Evolutionary conservation across 2,329 filamentous ascomycete genomes (phyloP), one percentile per base, ranked within the genome.

Genomic region (Xylariaceae sp.): DNA sequence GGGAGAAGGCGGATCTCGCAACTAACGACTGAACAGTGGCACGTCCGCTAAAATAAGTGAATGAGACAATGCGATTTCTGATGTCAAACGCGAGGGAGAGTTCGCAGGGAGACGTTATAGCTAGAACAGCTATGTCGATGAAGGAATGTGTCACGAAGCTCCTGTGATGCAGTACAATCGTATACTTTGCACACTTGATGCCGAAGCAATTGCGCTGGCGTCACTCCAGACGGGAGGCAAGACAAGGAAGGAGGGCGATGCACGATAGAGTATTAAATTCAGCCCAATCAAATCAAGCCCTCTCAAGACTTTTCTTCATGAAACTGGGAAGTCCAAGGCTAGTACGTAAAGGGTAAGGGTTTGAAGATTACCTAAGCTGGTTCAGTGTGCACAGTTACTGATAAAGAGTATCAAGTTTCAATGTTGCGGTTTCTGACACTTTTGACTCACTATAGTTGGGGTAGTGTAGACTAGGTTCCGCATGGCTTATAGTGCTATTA

Each of bases 91-190:
- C 27, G n/a, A 23, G 30, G 16, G 21, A 42, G 41, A 23, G 32
- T 27, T 39, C 4, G 39, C 20, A 32, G 23, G 30, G 20, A 36
- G 21, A 40, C n/a, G n/a, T n/a, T n/a, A n/a, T n/a, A n/a, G n/a
- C n/a, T n/a, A n/a, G n/a, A 18, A 18, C 11, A 37, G 24, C 33
- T 39, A 16, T 32, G 32, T 36, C 35, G 44, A 42, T 27, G 45
- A 50, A 50, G 32, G 48, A 41, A 52, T 11, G 44, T 53, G 45
- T 45, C 39, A 37, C 48, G 33, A 46, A 16, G 32, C 48, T 40
- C 41, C 29, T 5, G 35, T 24, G 46, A 46, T 55, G 41, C 46
- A 55, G 44, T 33, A 16, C 18, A 35, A 45, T 23, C 8, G 20
- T 18, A 29, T 16, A 39, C 16, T 44, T 20, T 36, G 35, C 47